These are phyloP conservation scores for Biscutella laevigata DNA, from an alignment of 441 rosid species.

Conservation along the genomic window DNA sequence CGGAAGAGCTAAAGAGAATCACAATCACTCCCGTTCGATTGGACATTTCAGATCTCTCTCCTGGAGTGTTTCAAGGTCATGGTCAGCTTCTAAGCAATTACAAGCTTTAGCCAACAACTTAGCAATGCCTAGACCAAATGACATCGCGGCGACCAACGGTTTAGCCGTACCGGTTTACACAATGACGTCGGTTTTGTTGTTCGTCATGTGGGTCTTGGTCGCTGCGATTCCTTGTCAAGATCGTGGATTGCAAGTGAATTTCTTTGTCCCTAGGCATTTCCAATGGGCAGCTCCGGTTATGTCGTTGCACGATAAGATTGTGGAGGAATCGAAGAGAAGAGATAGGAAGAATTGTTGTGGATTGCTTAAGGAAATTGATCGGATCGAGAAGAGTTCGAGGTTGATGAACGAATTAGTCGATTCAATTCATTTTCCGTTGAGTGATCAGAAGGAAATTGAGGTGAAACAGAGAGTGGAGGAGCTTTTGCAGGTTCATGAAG, in stretches of 20 bases:
- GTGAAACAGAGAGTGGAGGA: slow-evolving; percentile 56
- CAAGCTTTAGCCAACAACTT: slow-evolving; percentile 69
- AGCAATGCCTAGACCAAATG: slow-evolving; percentile 46
- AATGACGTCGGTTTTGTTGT: slow-evolving; percentile 56
- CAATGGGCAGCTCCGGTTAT: slow-evolving; percentile 56
- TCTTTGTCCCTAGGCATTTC: slow-evolving; percentile 57
- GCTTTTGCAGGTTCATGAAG: slow-evolving; percentile 40
- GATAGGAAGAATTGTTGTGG: slow-evolving; percentile 78
- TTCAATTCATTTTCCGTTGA: slow-evolving; percentile 56
- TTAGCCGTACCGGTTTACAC: slow-evolving; percentile 58
- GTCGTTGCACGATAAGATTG: slow-evolving; percentile 56
- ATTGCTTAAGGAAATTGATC: slow-evolving; percentile 69
- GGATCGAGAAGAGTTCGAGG: slow-evolving; percentile 56
- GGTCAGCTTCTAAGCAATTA: slow-evolving; percentile 87
- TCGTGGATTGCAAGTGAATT: slow-evolving; percentile 75
- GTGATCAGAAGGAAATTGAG: slow-evolving; percentile 51
- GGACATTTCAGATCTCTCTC: slow-evolving; percentile 79
- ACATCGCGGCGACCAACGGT: slow-evolving; percentile 47
- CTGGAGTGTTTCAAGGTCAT: slow-evolving; percentile 90
- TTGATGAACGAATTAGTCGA: slow-evolving; percentile 65
- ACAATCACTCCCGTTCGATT: slow-evolving; percentile 29
- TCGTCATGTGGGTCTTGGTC: slow-evolving; percentile 83
- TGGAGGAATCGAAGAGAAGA: slow-evolving; percentile 72
- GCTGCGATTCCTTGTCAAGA: slow-evolving; percentile 95
- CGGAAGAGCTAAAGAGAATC: slow-evolving; percentile 43